phyloP scores from a whole-genome alignment of 2,329 filamentous ascomycete genomes.

The Magnaporthales sp. region DNA sequence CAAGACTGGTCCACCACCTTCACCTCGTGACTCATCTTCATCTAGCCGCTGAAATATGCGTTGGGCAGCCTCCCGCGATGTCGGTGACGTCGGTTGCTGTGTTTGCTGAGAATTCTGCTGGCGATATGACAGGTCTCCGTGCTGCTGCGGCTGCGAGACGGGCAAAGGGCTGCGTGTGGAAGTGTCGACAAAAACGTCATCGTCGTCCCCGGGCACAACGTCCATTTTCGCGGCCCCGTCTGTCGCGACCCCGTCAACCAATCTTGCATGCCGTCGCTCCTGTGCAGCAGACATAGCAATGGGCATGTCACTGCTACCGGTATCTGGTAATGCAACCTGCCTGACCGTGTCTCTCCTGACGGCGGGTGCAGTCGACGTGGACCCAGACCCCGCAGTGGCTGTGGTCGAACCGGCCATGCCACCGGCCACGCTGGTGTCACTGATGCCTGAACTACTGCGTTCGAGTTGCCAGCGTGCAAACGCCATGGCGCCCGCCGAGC shows the following conservation, averaged over 20 bases:
- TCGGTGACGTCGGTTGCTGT: conserved; percentile 12
- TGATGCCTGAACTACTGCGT: conserved; percentile 42
- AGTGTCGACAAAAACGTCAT: conserved; percentile 54
- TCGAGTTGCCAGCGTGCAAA: conserved; percentile 32
- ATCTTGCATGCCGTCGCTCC: conserved; percentile 51
- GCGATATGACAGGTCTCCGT: conserved; percentile 18
- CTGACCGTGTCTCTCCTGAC: conserved; percentile 19
- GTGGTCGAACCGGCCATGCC: conserved; percentile 7
- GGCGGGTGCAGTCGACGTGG: conserved; percentile 9
- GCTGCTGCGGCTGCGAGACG: conserved; percentile 27
- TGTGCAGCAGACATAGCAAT: conserved; percentile 36
- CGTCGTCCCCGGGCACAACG: conserved; percentile 24
- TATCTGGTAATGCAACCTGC: conserved; percentile 15
- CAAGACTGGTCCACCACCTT: conserved; percentile 25
- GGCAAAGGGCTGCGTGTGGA: conserved; percentile 50
- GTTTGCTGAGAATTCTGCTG: conserved; percentile 17
- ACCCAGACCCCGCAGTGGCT: conserved; percentile 14
- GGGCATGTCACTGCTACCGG: conserved; percentile 31
- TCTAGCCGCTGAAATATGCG: conserved; percentile 53
- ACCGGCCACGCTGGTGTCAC: conserved; percentile 24
- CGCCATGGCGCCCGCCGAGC: conserved; percentile 22
- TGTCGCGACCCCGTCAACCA: conserved; percentile 56
- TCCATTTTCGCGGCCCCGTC: conserved; percentile 35
- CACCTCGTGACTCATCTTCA: conserved; percentile 33
- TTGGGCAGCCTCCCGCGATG: conserved; percentile 49